Conservation (phyloP, 2,329 filamentous ascomycete genomes). For the Fusarium fracticaudum region DNA sequence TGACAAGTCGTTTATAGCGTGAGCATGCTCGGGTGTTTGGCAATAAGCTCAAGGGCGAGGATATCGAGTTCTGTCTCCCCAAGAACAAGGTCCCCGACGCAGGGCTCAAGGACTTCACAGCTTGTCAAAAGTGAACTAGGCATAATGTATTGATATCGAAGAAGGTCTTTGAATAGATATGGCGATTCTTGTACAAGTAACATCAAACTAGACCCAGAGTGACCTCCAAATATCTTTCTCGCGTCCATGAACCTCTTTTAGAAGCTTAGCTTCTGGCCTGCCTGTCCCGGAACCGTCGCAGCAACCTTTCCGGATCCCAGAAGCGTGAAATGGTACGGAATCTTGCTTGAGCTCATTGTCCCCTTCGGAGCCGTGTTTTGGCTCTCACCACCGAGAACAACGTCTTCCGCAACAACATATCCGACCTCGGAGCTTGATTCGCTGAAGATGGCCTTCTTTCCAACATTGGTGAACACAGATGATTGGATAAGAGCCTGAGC, state of each 20-base stretch:
- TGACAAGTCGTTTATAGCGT: conserved; percentile 22
- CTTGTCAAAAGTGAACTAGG: background rate
- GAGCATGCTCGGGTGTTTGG: conserved; percentile 46
- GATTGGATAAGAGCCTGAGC: conserved; percentile 38
- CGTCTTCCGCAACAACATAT: conserved; percentile 30
- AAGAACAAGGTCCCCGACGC: conserved; percentile 36
- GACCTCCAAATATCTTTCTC: background rate
- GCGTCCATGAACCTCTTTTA: background rate
- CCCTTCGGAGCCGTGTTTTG: conserved; percentile 25
- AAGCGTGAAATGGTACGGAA: conserved; percentile 29
- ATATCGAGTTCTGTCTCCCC: conserved; percentile 44
- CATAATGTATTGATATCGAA: too few relatives aligned
- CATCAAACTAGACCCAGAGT: accelerated
- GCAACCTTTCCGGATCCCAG: conserved; percentile 26
- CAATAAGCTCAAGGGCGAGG: conserved; percentile 42
- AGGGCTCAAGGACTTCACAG: conserved; percentile 42
- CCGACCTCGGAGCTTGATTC: conserved; percentile 28
- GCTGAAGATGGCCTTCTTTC: conserved; percentile 40
- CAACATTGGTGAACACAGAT: conserved; percentile 37
- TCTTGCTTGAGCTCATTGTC: background rate
- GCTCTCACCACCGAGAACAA: conserved; percentile 23
- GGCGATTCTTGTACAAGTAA: background rate
- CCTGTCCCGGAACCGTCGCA: conserved; percentile 20
- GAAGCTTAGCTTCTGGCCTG: conserved; percentile 28
- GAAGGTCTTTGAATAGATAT: background rate